Percentiles rank a stretch among this genome's conserved stretches.
Evolutionary conservation across 1,139 yeast genomes (phyloP).

Genomic region (Candida tunisiensis): DNA sequence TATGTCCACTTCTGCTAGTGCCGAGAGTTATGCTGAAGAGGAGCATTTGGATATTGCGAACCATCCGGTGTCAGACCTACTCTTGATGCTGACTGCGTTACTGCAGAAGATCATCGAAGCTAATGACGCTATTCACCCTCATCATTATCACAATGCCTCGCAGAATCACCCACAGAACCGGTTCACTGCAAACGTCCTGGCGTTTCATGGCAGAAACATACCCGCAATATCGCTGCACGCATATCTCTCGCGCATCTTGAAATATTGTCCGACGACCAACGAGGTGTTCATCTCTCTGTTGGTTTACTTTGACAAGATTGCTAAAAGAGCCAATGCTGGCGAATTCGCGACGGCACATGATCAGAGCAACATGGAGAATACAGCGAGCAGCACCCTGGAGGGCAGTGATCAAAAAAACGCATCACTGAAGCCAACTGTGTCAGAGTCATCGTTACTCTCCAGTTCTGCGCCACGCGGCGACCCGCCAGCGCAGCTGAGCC

Average conservation of each 20-base stretch:
- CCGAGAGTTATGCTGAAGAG: conserved; percentile 16
- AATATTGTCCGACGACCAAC: conserved; percentile 94
- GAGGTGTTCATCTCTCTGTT: conserved; percentile 82
- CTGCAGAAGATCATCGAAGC: conserved; percentile 79
- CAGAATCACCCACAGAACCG: conserved; percentile 6
- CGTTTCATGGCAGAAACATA: conserved; percentile 89
- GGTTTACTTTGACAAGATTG: conserved; percentile 89
- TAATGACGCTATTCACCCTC: conserved; percentile 73
- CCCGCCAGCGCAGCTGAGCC: conserved; percentile 3
- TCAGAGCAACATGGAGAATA: too few relatives aligned
- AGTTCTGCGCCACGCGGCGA: too few relatives aligned
- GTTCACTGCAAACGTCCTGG: conserved; percentile 59
- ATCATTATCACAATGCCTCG: conserved; percentile 37
- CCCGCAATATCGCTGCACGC: conserved; percentile 90
- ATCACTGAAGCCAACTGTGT: too few relatives aligned
- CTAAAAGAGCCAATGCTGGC: conserved; percentile 57
- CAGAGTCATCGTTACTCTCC: too few relatives aligned
- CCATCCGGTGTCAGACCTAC: conserved; percentile 65
- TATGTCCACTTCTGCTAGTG: conserved; percentile 6
- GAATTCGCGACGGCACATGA: conserved; percentile 11
- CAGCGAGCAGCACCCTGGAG: too few relatives aligned
- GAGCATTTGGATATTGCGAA: conserved; percentile 63
- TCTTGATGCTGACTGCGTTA: conserved; percentile 71
- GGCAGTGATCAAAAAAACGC: too few relatives aligned
- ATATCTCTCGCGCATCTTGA: conserved; percentile 73